phyloP scores from a whole-genome alignment of 1,139 yeast genomes.

The Komagataea norvegica region DNA sequence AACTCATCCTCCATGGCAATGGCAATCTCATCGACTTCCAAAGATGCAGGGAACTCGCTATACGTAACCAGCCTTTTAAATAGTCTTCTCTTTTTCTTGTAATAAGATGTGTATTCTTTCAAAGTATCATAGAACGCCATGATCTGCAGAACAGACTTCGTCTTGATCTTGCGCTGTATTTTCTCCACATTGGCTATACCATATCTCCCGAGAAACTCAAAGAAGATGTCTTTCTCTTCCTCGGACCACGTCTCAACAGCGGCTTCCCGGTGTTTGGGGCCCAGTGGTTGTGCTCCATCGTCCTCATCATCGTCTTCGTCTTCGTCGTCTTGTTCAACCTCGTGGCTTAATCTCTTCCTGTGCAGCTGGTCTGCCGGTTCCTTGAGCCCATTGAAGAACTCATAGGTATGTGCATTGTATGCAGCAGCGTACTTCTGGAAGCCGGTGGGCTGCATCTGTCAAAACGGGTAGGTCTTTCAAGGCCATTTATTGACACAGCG shows the following conservation, averaged over 20 bases:
- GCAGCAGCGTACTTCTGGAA: too few species aligned
- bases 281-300: slow-evolving; percentile 21
- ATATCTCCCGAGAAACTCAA: slow-evolving; percentile 31
- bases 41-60: slow-evolving; percentile 39
- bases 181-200: slow-evolving; percentile 37
- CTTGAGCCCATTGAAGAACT: slow-evolving; percentile 7
- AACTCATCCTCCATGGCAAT: slow-evolving; percentile 39
- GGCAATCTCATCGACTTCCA: slow-evolving; percentile 38
- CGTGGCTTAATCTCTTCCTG: background rate
- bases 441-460: too few species aligned
- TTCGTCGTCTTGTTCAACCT: background rate
- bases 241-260: slow-evolving; percentile 3
- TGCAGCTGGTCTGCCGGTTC: background rate
- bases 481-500: too few species aligned
- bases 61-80: slow-evolving; percentile 27
- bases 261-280: background rate
- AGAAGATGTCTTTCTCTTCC: slow-evolving; percentile 31
- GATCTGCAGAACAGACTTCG: slow-evolving; percentile 36
- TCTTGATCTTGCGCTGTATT: slow-evolving; percentile 30
- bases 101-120: slow-evolving; percentile 21
- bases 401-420: slow-evolving; percentile 8
- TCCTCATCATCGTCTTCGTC: slow-evolving; percentile 11
- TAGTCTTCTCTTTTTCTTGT: slow-evolving; percentile 21
- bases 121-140: slow-evolving; percentile 34
- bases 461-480: too few species aligned